phyloP scores from a whole-genome alignment of 331 rosid species.

The Erythrophleum ivorense region DNA sequence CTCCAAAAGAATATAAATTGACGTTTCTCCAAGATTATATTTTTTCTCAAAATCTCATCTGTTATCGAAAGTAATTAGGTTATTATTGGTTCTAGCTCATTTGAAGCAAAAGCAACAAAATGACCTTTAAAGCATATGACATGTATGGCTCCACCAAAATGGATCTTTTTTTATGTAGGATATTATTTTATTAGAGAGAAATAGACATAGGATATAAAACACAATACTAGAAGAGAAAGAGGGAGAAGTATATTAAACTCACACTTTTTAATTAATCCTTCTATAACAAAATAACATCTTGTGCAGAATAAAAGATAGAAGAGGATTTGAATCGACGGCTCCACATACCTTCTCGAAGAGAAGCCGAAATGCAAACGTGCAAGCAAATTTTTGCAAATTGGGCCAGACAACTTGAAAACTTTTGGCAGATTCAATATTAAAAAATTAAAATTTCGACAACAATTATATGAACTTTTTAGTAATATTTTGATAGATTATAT shows the following conservation, averaged over 20 bases:
- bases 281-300: background rate
- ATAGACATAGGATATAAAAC: no score
- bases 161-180: no score
- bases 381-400: background rate
- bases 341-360: background rate
- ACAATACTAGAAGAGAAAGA: no score
- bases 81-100: background rate
- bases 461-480: background rate
- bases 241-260: no score
- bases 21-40: background rate
- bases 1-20: background rate
- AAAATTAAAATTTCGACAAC: background rate
- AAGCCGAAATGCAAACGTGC: background rate
- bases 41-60: background rate
- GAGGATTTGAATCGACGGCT: background rate
- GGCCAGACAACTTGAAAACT: background rate
- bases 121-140: background rate
- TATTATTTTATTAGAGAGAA: no score
- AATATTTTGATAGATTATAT: background rate
- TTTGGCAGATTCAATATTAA: background rate
- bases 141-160: background rate
- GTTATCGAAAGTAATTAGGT: background rate
- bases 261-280: background rate
- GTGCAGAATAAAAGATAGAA: background rate
- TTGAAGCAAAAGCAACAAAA: slow-evolving; percentile 30